phyloP scores from a whole-genome alignment of 176 grass and related monocot species.

The Zoysia pacifica region DNA sequence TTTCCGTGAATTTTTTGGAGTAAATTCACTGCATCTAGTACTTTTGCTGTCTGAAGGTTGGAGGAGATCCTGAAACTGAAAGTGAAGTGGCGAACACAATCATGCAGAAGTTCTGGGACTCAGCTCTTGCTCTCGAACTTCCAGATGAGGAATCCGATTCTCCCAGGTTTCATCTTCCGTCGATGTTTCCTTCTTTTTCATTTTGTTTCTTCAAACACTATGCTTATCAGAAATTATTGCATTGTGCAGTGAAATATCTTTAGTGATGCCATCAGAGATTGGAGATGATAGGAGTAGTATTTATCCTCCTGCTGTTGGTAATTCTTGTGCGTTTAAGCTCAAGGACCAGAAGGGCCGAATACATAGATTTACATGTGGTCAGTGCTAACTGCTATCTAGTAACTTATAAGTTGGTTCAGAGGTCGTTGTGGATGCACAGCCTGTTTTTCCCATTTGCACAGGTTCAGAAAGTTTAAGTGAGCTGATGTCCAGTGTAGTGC shows the following conservation, averaged over 20 bases:
- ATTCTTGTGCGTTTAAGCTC: slow-evolving; percentile 84
- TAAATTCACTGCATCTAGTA: slow-evolving; percentile 19
- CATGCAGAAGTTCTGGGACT: slow-evolving; percentile 97
- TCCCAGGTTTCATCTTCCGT: slow-evolving; percentile 68
- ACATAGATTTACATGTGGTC: slow-evolving; percentile 90
- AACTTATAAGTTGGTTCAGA: slow-evolving; percentile 25
- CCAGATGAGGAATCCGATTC: slow-evolving; percentile 72
- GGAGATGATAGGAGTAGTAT: slow-evolving; percentile 57
- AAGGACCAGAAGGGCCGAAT: slow-evolving; percentile 74
- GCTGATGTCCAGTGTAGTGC: slow-evolving; percentile 54
- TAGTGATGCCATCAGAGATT: slow-evolving; percentile 68
- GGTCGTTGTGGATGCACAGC: slow-evolving; percentile 30
- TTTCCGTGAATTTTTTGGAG: neutral
- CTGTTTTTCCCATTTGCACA: slow-evolving; percentile 30
- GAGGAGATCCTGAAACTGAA: slow-evolving; percentile 65
- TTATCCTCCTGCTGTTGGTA: slow-evolving; percentile 64
- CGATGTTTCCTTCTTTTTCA: slow-evolving; percentile 8
- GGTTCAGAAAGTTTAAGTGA: slow-evolving; percentile 73
- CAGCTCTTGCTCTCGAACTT: slow-evolving; percentile 82
- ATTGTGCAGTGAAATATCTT: slow-evolving; percentile 68
- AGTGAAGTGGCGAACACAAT: slow-evolving; percentile 85
- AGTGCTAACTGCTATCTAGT: slow-evolving; percentile 27
- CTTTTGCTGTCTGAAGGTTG: slow-evolving; percentile 52
- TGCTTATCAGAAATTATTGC: slow-evolving; percentile 26
- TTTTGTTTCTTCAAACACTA: neutral